Percentiles rank a stretch among this genome's conserved stretches.
phyloP scores from a whole-genome alignment of 805 yeast species.

The Lipomyces chichibuensis region DNA sequence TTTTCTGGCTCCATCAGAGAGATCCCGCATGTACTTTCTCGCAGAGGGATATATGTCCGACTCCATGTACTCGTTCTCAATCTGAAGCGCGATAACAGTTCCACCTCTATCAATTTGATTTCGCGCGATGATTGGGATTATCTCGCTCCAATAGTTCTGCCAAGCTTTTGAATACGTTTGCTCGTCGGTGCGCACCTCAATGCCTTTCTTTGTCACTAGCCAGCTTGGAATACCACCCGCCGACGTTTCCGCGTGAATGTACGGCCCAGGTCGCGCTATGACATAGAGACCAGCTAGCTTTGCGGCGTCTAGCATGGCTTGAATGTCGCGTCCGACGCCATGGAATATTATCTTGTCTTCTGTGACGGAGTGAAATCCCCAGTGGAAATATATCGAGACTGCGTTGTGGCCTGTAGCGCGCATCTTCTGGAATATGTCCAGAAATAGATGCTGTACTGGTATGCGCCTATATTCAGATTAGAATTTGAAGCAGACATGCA shows the following conservation, averaged over 20 bases:
- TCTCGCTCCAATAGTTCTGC: conserved; percentile 12
- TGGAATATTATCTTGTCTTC: conserved; percentile 14
- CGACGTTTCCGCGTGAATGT: conserved; percentile 23
- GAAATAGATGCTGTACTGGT: conserved; percentile 24
- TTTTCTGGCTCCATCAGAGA: conserved; percentile 8
- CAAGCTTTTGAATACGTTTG: conserved; percentile 17
- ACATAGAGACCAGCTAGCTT: conserved; percentile 28
- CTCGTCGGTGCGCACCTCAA: conserved; percentile 20
- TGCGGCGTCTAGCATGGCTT: conserved; percentile 23
- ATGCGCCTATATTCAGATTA: conserved; percentile 10
- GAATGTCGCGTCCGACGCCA: conserved; percentile 25
- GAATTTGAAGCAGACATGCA: background rate
- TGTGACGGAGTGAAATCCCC: conserved; percentile 25
- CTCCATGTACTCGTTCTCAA: conserved; percentile 20
- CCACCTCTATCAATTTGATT: conserved; percentile 25
- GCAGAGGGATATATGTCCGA: conserved; percentile 14
- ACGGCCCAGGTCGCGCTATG: conserved; percentile 30
- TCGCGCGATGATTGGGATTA: conserved; percentile 24
- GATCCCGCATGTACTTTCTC: conserved; percentile 10
- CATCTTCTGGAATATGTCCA: conserved; percentile 30
- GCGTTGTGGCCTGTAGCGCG: conserved; percentile 30
- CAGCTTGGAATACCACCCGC: conserved; percentile 30
- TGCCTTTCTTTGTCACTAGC: conserved; percentile 15
- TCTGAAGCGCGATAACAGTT: conserved; percentile 23
- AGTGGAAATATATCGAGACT: conserved; percentile 25